Base-by-base conservation (phyloP, 2,329 filamentous ascomycete species). In the Monosporascus sp. region DNA sequence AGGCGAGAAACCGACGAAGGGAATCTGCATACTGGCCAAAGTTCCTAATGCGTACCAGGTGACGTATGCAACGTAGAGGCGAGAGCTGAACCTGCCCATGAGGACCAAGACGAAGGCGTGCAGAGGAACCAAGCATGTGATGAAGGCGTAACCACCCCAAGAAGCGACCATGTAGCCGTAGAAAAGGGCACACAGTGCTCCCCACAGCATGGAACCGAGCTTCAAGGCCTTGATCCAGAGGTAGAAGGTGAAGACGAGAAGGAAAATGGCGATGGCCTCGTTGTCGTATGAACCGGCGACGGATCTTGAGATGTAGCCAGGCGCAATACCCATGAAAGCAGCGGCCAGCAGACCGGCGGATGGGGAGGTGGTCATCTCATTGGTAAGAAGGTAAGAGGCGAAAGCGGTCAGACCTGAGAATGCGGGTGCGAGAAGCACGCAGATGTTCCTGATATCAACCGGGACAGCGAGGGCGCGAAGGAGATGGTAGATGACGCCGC, bases 151-250 rank as follows among this genome's bases (percentile, higher is more conserved):
- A 68, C 94, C 94, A 80, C 94, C 94, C 94, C 94, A 99, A 18
- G 95, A 96, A 48, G 93, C 94, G 59, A 99, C 94, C 94, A 99
- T 99, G 84, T 99, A 99, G 67, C 94, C 94, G 74, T 99, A 99
- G 76, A 95, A 97, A 52, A 99, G 80, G 44, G 94, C 94, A 63
- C 92, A 94, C 58, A 97, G 79, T 38, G 90, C 92, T 63, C 91
- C 93, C 93, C 93, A 99, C 73, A 97, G 89, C 70, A 96, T 91
- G 49, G 94, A 97, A 25, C 94, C 94, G 54, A 91, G 83, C 79
- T 99, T 99, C 62, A 99, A 81, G 20, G 94, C 90, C 81, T 97
- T 97, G 76, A 99, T 96, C 94, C 94, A 99, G 50, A 99, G 83
- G 75, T 86, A 99, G 75, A 99, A 99, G 69, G 94, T 99, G 72